Percentiles rank a stretch among this genome's conserved stretches.
Conservation (phyloP, 2,329 filamentous ascomycete species). For the Blumeria graminis region DNA sequence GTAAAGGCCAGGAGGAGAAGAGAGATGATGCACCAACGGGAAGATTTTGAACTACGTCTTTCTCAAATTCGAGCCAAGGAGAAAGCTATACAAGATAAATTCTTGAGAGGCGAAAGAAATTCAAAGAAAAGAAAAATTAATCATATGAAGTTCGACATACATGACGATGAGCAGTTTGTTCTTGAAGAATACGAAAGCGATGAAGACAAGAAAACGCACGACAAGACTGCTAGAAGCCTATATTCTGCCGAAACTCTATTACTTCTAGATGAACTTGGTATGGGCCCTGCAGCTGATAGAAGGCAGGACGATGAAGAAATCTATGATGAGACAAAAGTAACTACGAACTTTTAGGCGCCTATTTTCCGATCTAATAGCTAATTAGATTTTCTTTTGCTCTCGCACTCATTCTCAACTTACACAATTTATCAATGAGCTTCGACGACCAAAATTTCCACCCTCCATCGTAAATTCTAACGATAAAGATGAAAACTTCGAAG, state of each 20-base stretch:
- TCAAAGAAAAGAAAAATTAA: slow-evolving; percentile 22
- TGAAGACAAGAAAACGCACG: slow-evolving; percentile 18
- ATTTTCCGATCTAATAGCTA: slow-evolving; percentile 3
- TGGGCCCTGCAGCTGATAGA: slow-evolving; percentile 11
- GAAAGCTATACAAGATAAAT: slow-evolving; percentile 24
- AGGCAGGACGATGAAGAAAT: slow-evolving; percentile 23
- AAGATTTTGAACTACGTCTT: slow-evolving; percentile 34
- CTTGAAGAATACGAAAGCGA: slow-evolving; percentile 48
- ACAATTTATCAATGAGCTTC: slow-evolving; percentile 44
- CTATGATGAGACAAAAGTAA: slow-evolving; percentile 30
- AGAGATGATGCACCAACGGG: slow-evolving; percentile 28
- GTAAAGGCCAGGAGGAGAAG: slow-evolving; percentile 29
- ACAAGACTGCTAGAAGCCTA: slow-evolving; percentile 9
- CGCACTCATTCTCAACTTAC: slow-evolving; percentile 49
- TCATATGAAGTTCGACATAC: slow-evolving; percentile 6
- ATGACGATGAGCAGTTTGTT: slow-evolving; percentile 31
- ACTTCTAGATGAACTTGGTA: slow-evolving; percentile 31
- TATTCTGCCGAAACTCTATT: slow-evolving; percentile 37
- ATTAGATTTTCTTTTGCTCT: slow-evolving; percentile 42
- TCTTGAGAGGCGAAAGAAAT: slow-evolving; percentile 20
- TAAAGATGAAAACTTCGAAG: slow-evolving; percentile 20
- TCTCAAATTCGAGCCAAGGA: slow-evolving; percentile 31
- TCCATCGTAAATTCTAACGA: slow-evolving; percentile 21
- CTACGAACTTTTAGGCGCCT: neutral
- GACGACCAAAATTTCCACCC: slow-evolving; percentile 36